These are phyloP conservation scores for Cordyceps cicadae DNA, from an alignment of 2,329 filamentous ascomycete species.

Conservation along the genomic window DNA sequence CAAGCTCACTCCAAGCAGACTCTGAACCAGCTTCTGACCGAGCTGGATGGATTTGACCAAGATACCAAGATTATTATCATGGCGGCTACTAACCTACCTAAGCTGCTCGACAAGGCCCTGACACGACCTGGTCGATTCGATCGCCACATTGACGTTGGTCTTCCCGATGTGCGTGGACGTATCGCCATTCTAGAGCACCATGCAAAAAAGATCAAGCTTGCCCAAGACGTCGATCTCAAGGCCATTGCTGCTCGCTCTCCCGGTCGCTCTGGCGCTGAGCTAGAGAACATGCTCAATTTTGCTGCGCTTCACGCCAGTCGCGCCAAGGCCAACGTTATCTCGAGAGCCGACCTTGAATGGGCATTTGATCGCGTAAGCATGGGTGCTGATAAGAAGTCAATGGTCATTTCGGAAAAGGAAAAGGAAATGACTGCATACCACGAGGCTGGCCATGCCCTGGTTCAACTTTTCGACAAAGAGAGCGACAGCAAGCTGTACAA, in stretches of 20 bases:
- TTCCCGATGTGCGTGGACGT: slow-evolving; percentile 89
- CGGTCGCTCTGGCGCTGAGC: slow-evolving; percentile 87
- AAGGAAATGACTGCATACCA: slow-evolving; percentile 95
- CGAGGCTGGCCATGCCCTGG: slow-evolving; percentile 89
- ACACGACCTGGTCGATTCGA: slow-evolving; percentile 94
- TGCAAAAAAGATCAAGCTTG: slow-evolving; percentile 79
- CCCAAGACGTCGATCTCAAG: slow-evolving; percentile 71
- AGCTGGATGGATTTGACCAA: slow-evolving; percentile 94
- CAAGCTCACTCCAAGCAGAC: slow-evolving; percentile 96
- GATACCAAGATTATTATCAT: slow-evolving; percentile 92
- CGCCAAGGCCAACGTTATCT: slow-evolving; percentile 66
- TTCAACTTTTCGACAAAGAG: slow-evolving; percentile 69
- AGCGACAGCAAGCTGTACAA: slow-evolving; percentile 80
- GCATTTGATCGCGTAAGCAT: slow-evolving; percentile 97
- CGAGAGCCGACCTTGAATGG: slow-evolving; percentile 82
- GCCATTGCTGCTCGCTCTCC: slow-evolving; percentile 80
- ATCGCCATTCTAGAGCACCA: slow-evolving; percentile 91
- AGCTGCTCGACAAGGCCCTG: slow-evolving; percentile 88
- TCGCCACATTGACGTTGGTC: slow-evolving; percentile 76
- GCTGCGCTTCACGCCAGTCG: slow-evolving; percentile 92
- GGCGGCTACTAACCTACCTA: slow-evolving; percentile 91
- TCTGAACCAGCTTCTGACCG: slow-evolving; percentile 90
- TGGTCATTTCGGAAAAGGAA: slow-evolving; percentile 86
- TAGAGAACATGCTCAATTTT: slow-evolving; percentile 95
- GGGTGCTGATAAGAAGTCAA: slow-evolving; percentile 85